A percentile compares a stretch with the other conserved stretches of the same genome.
phyloP scores from a whole-genome alignment of 1,139 yeast genomes.

The Saccharomyces hybrid region DNA sequence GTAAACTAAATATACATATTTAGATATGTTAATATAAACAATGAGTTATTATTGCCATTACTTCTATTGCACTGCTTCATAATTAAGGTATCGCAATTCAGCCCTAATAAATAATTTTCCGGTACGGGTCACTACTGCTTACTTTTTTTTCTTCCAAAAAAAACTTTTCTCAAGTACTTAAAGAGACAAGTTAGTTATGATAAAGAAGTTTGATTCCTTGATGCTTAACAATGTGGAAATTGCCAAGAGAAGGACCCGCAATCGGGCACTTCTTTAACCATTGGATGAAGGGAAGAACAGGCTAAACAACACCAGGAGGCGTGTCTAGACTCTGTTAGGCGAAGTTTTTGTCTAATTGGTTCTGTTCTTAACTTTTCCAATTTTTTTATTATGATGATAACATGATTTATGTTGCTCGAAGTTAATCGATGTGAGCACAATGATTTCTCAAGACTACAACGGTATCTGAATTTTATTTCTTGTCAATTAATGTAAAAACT shows the following conservation, averaged over 20 bases:
- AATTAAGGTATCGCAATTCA: background rate
- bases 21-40: background rate
- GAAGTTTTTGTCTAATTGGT: background rate
- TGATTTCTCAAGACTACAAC: slow-evolving; percentile 96
- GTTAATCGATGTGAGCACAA: slow-evolving; percentile 58
- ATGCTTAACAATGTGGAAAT: no score
- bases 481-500: background rate
- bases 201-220: no score
- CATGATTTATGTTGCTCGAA: slow-evolving; percentile 43
- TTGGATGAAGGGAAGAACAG: background rate
- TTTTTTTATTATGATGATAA: slow-evolving; percentile 39
- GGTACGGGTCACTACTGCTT: background rate
- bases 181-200: background rate
- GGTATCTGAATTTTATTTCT: slow-evolving; percentile 71
- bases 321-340: background rate
- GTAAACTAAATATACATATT: background rate
- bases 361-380: slow-evolving; percentile 2
- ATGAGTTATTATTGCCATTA: background rate
- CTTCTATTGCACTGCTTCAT: no score
- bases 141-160: background rate
- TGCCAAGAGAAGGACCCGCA: no score
- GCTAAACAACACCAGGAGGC: background rate
- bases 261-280: background rate
- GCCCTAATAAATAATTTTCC: background rate
- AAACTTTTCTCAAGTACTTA: background rate